These are phyloP conservation scores for Intubia oerlemansii DNA, from an alignment of 2,329 filamentous ascomycete species.

Conservation along the genomic window DNA sequence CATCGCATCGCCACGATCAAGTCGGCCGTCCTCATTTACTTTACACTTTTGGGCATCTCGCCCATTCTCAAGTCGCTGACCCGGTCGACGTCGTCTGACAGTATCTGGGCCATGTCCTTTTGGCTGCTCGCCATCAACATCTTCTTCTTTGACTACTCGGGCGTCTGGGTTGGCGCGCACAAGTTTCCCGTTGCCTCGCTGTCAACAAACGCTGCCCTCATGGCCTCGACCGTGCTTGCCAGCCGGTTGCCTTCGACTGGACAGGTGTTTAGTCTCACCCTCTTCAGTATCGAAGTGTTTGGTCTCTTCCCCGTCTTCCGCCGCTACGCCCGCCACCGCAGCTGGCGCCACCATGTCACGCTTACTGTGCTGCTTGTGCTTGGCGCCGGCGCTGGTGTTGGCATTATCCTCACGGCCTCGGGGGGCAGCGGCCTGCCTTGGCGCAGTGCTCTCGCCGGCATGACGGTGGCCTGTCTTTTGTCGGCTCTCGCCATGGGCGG, in stretches of 20 bases:
- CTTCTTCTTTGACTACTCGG: constrained; percentile 93
- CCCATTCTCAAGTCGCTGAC: constrained; percentile 97
- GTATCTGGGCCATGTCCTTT: constrained; percentile 91
- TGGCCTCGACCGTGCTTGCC: constrained; percentile 87
- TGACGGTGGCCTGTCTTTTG: constrained; percentile 52
- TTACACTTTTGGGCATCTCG: constrained; percentile 72
- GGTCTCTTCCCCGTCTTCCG: constrained; percentile 94
- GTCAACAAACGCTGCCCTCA: constrained; percentile 87
- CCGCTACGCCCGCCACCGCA: constrained; percentile 64
- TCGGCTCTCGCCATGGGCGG: constrained; percentile 69
- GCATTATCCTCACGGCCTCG: constrained; percentile 30
- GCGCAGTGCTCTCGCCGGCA: constrained; percentile 43
- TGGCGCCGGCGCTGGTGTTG: constrained; percentile 61
- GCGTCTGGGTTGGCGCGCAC: constrained; percentile 25
- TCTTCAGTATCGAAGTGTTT: constrained; percentile 95
- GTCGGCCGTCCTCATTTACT: constrained; percentile 83
- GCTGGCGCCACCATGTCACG: constrained; percentile 58
- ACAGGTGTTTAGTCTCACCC: constrained; percentile 82
- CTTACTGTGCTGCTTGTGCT: constrained; percentile 60
- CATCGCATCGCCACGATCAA: constrained; percentile 61
- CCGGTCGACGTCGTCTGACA: constrained; percentile 74
- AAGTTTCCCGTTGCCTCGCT: constrained; percentile 49
- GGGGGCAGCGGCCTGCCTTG: constrained; percentile 25
- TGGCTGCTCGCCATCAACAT: constrained; percentile 90
- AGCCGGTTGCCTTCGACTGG: constrained; percentile 75